A percentile compares a stretch with the other conserved stretches of the same genome.
These are phyloP conservation scores for Elsinoe australis DNA, from an alignment of 2,329 filamentous ascomycete species.

Conservation along the genomic window DNA sequence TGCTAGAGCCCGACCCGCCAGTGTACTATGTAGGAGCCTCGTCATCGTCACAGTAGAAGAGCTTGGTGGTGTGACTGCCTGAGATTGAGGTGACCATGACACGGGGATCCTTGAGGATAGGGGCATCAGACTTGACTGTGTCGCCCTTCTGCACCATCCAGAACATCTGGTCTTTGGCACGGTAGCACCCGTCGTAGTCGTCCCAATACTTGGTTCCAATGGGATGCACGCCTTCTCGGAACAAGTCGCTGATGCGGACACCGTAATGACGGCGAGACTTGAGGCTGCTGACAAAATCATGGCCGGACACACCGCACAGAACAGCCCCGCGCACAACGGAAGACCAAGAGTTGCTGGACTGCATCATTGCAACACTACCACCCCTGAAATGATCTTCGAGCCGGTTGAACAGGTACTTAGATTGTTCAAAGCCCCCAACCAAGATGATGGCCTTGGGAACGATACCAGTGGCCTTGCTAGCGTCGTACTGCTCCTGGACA, in stretches of 20 bases:
- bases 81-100: background rate
- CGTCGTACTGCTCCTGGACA: conserved; percentile 39
- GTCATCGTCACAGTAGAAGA: background rate
- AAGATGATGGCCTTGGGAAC: conserved; percentile 60
- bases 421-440: conserved; percentile 75
- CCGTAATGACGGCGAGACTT: conserved; percentile 19
- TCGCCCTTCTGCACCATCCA: conserved; percentile 56
- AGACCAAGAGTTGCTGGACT: conserved; percentile 66
- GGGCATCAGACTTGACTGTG: background rate
- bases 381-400: conserved; percentile 33
- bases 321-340: conserved; percentile 72
- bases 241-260: conserved; percentile 29
- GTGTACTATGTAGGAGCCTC: background rate
- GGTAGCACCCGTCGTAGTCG: conserved; percentile 72
- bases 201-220: conserved; percentile 71
- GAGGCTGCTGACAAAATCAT: conserved; percentile 26
- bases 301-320: conserved; percentile 65
- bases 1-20: background rate
- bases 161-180: conserved; percentile 76
- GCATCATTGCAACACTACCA: conserved; percentile 60
- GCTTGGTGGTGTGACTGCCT: background rate
- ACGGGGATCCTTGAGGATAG: background rate
- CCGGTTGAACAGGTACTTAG: conserved; percentile 57
- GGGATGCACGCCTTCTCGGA: conserved; percentile 66
- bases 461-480: conserved; percentile 34